Conservation (phyloP, 805 yeast genomes). For the Saturnispora kantuleensis region DNA sequence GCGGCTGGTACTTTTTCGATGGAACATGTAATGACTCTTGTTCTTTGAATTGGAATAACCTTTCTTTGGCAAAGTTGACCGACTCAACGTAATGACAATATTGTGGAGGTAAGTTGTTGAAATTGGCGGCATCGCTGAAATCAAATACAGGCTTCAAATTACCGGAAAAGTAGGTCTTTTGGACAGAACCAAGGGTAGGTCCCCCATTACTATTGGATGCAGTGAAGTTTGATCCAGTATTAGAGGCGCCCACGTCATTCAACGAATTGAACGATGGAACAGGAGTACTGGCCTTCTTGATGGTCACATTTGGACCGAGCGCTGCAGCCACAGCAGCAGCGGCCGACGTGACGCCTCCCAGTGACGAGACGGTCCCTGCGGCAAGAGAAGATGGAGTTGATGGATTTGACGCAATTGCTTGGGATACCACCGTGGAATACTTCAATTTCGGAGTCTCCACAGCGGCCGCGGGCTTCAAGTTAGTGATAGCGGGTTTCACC, state of each 20-base stretch:
- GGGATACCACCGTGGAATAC: conserved; percentile 6
- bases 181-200: background rate
- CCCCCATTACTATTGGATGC: background rate
- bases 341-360: too few species aligned
- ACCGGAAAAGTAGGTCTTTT: conserved; percentile 4
- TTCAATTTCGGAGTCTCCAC: conserved; percentile 6
- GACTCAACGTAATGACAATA: conserved; percentile 19
- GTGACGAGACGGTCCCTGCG: too few species aligned
- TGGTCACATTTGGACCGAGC: background rate
- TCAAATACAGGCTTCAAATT: background rate
- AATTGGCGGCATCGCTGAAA: conserved; percentile 14
- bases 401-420: background rate
- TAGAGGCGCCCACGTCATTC: background rate
- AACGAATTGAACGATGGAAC: background rate
- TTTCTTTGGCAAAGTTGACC: conserved; percentile 26
- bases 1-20: conserved; percentile 3
- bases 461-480: conserved; percentile 6
- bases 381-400: background rate
- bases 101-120: conserved; percentile 21
- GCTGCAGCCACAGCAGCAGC: too few species aligned
- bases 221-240: background rate
- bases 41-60: conserved; percentile 15
- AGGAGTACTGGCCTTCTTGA: background rate
- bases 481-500: background rate
- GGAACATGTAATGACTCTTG: conserved; percentile 8